A percentile compares a stretch with the other conserved stretches of the same genome.
These are phyloP conservation scores for Aspergillus amoenus DNA, from an alignment of 2,329 filamentous ascomycete genomes.

Conservation along the genomic window DNA sequence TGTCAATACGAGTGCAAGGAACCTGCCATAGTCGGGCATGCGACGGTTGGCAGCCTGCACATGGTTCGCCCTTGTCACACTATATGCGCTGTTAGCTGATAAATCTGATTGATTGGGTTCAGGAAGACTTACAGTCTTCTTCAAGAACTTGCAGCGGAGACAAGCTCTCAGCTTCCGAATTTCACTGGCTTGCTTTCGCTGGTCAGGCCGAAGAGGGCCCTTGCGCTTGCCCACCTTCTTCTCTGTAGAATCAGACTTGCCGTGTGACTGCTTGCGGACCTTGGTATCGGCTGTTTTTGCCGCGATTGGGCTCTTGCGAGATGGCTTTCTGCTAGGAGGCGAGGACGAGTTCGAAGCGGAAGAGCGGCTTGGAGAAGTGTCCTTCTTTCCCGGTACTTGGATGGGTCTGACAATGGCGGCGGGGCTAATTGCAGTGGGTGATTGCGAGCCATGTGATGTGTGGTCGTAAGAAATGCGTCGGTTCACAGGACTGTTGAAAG, in stretches of 20 bases:
- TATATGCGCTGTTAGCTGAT: conserved; percentile 13
- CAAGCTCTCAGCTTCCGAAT: conserved; percentile 94
- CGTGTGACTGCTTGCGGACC: conserved; percentile 71
- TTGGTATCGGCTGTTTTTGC: conserved; percentile 82
- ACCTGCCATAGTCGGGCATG: conserved; percentile 97
- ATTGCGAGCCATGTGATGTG: conserved; percentile 44
- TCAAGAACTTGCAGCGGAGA: conserved; percentile 94
- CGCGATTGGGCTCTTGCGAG: conserved; percentile 71
- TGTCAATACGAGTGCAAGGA: conserved; percentile 95
- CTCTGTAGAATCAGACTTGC: conserved; percentile 80
- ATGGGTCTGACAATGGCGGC: conserved; percentile 67
- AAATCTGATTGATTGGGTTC: too few species aligned
- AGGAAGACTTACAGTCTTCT: conserved; percentile 68
- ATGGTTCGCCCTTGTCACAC: conserved; percentile 96
- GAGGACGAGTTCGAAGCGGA: conserved; percentile 62
- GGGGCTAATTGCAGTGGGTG: conserved; percentile 60
- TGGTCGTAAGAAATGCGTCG: conserved; percentile 43
- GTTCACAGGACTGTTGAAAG: conserved; percentile 40
- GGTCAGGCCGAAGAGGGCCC: conserved; percentile 86
- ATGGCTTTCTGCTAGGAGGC: conserved; percentile 63
- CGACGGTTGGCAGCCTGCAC: conserved; percentile 90
- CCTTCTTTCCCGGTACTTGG: conserved; percentile 48
- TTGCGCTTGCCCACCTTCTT: conserved; percentile 91
- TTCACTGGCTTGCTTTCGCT: conserved; percentile 93
- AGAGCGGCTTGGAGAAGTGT: conserved; percentile 58